Evolutionary conservation across 768 basidiomycete genomes (phyloP).

Genomic region (Lentinula detonsa): DNA sequence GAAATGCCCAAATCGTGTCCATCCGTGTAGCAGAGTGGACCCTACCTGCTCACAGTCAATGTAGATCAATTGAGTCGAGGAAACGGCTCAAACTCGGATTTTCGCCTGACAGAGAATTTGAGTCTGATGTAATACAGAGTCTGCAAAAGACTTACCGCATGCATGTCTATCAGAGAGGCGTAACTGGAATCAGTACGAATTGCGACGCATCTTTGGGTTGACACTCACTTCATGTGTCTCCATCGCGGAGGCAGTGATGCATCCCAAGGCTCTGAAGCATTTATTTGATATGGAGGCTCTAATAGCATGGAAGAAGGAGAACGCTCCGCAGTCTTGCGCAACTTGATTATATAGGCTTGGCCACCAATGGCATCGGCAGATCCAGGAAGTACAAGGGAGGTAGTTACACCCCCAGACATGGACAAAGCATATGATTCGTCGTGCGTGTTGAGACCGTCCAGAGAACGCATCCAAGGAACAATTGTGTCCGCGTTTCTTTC

Average conservation of each 20-base stretch:
- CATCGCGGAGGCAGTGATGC: conserved; percentile 39
- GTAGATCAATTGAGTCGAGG: conserved; percentile 5
- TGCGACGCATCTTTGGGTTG: background rate
- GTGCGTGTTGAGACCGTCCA: conserved; percentile 75
- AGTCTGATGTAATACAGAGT: background rate
- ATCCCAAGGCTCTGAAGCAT: conserved; percentile 26
- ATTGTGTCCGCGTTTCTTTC: conserved; percentile 25
- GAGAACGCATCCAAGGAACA: conserved; percentile 54
- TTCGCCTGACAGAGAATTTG: conserved; percentile 32
- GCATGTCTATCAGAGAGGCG: conserved; percentile 30
- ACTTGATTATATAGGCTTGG: conserved; percentile 80
- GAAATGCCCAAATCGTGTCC: conserved; percentile 66
- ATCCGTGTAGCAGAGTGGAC: conserved; percentile 50
- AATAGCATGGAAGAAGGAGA: conserved; percentile 71
- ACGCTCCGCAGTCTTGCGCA: conserved; percentile 65
- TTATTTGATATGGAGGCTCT: conserved; percentile 59
- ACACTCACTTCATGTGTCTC: conserved; percentile 68
- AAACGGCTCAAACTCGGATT: conserved; percentile 40
- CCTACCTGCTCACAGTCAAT: conserved; percentile 19
- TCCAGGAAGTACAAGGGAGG: conserved; percentile 67
- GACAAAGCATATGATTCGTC: conserved; percentile 62
- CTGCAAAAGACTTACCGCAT: conserved; percentile 28
- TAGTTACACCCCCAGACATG: conserved; percentile 77
- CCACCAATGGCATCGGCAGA: conserved; percentile 61
- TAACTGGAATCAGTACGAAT: background rate